Percentiles rank a stretch among this genome's conserved stretches.
Conservation (phyloP, 2,329 filamentous ascomycete species). For the Monosporascus sp. region DNA sequence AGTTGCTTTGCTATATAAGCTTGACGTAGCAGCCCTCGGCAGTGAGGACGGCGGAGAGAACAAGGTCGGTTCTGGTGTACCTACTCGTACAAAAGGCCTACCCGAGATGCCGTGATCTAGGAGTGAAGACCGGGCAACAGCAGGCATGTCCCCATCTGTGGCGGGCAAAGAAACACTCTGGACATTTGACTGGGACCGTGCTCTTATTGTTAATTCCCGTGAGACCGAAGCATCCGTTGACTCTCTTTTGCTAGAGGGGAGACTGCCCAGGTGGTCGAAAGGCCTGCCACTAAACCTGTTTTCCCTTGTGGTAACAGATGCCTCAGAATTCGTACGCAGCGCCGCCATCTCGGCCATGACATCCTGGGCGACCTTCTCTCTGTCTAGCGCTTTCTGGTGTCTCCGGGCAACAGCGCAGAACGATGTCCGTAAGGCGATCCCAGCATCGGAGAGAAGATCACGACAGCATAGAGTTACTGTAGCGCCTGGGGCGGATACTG, state of each 20-base stretch:
- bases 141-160: constrained; percentile 10
- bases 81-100: constrained; percentile 48
- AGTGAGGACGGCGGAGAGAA: constrained; percentile 23
- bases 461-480: constrained; percentile 42
- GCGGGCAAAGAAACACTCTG: constrained; percentile 8
- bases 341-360: constrained; percentile 35
- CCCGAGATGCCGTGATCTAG: constrained; percentile 50
- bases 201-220: constrained; percentile 10
- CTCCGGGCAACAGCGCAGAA: constrained; percentile 47
- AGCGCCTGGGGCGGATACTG: constrained; percentile 22
- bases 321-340: constrained; percentile 17
- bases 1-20: constrained; percentile 9
- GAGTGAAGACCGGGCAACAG: constrained; percentile 19
- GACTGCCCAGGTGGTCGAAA: constrained; percentile 8
- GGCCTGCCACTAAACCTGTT: constrained; percentile 12
- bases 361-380: constrained; percentile 41
- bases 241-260: constrained; percentile 6
- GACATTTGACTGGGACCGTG: constrained; percentile 11
- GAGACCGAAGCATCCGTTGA: constrained; percentile 1
- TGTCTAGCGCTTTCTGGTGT: constrained; percentile 33
- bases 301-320: constrained; percentile 11
- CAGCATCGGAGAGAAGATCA: constrained; percentile 42
- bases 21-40: constrained; percentile 13
- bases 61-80: constrained; percentile 26
- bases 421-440: constrained; percentile 39